Conservation (phyloP, 208 protist genomes). For the Borovskyia barvae region DNA sequence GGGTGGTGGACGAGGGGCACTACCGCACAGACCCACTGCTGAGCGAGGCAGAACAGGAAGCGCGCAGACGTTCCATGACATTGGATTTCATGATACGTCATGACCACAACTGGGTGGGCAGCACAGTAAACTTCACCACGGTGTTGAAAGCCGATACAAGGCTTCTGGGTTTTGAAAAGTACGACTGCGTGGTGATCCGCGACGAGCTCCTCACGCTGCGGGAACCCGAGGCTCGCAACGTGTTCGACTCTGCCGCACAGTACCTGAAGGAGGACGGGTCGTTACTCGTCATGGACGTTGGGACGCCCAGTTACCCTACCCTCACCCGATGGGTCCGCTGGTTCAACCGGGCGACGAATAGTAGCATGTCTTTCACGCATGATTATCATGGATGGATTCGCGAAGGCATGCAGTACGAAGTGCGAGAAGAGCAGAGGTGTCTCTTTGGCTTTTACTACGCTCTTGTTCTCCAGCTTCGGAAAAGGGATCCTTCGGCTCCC, state of each 20-base stretch:
- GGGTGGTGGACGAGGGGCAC: constrained; percentile 63
- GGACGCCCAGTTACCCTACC: constrained; percentile 36
- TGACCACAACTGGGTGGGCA: constrained; percentile 84
- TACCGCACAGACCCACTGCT: constrained; percentile 60
- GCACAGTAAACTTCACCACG: constrained; percentile 67
- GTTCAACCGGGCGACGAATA: constrained; percentile 59
- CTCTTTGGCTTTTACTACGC: constrained; percentile 77
- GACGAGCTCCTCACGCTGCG: constrained; percentile 74
- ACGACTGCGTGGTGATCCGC: constrained; percentile 75
- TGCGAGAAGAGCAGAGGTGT: constrained; percentile 50
- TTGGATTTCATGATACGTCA: constrained; percentile 82
- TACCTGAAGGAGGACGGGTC: constrained; percentile 58
- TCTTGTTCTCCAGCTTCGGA: constrained; percentile 32
- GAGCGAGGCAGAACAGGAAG: constrained; percentile 44
- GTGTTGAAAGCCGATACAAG: constrained; percentile 43
- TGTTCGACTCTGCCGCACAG: constrained; percentile 52
- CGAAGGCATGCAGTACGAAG: constrained; percentile 62
- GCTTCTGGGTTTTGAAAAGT: constrained; percentile 49
- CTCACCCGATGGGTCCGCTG: constrained; percentile 37
- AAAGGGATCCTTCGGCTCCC: too few relatives aligned
- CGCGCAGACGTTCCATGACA: constrained; percentile 74
- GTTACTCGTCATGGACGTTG: constrained; percentile 82
- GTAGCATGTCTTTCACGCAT: constrained; percentile 72
- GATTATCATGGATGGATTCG: constrained; percentile 76
- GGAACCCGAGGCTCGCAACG: constrained; percentile 31